Percentiles rank a stretch among this genome's conserved stretches.
Conservation (phyloP, 768 basidiomycete species). For the Amanita subjunquillea region DNA sequence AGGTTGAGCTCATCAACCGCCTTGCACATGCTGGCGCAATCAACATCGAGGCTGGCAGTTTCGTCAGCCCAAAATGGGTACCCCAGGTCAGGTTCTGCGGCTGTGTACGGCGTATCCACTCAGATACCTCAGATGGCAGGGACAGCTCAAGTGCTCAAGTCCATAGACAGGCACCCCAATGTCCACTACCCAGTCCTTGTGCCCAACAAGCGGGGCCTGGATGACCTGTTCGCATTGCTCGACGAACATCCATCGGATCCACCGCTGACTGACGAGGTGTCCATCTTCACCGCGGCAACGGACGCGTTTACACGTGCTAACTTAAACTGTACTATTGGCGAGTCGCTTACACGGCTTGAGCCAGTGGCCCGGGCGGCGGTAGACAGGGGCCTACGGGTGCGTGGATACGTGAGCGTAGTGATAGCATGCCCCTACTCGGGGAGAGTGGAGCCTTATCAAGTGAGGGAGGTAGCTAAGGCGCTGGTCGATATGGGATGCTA, state of each 20-base stretch:
- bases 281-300: constrained; percentile 84
- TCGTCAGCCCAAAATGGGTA: constrained; percentile 90
- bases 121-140: constrained; percentile 64
- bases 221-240: constrained; percentile 54
- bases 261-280: constrained; percentile 69
- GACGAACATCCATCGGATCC: constrained; percentile 21
- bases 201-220: constrained; percentile 71
- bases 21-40: constrained; percentile 58
- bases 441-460: constrained; percentile 47
- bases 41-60: constrained; percentile 78
- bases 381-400: constrained; percentile 55
- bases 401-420: constrained; percentile 81
- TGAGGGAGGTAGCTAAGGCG: constrained; percentile 60
- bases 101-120: background rate
- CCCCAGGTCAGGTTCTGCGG: constrained; percentile 51
- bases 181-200: constrained; percentile 71
- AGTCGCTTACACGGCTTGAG: constrained; percentile 56
- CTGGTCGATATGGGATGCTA: constrained; percentile 89
- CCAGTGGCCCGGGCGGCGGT: constrained; percentile 52
- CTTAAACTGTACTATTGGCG: constrained; percentile 63
- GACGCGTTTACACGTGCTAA: constrained; percentile 83
- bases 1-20: constrained; percentile 71
- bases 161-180: constrained; percentile 40
- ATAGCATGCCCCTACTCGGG: constrained; percentile 87
- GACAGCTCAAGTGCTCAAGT: constrained; percentile 61